phyloP scores from a whole-genome alignment of 345 rosid species.

The Eucalyptus pumila region DNA sequence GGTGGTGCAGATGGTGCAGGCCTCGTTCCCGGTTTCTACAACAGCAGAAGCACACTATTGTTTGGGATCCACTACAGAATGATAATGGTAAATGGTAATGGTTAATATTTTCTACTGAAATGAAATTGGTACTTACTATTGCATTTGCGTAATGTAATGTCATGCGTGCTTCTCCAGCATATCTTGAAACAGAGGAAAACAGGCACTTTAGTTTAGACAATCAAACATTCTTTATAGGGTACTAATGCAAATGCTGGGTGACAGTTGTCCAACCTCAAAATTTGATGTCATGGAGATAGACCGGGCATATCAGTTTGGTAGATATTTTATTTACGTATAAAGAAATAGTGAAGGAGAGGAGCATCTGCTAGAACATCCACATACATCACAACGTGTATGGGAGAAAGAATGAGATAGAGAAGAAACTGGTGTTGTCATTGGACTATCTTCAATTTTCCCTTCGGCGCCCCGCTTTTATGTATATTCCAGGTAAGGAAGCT shows the following conservation, averaged over 20 bases:
- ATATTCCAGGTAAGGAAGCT: neutral
- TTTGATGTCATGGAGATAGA: neutral
- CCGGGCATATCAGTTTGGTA: neutral
- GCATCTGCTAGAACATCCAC: neutral
- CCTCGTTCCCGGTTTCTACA: conserved; percentile 30
- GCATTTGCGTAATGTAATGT: conserved; percentile 59
- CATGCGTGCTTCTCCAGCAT: conserved; percentile 67
- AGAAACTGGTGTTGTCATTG: neutral
- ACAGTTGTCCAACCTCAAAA: neutral
- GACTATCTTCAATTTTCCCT: neutral
- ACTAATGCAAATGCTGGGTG: neutral
- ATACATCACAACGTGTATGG: neutral
- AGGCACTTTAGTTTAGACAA: neutral
- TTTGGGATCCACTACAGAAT: neutral
- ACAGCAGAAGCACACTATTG: neutral
- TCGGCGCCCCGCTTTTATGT: neutral
- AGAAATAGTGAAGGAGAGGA: neutral
- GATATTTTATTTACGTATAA: neutral
- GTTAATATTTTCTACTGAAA: neutral
- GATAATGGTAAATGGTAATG: neutral
- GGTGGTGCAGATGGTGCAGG: conserved; percentile 32
- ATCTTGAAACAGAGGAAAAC: conserved; percentile 25
- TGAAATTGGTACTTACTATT: conserved; percentile 19
- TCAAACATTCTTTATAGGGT: neutral
- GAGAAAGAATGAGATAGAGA: neutral